Evolutionary conservation across 108 stramenopile species (phyloP).

Genomic region (Skeletonema costatum): DNA sequence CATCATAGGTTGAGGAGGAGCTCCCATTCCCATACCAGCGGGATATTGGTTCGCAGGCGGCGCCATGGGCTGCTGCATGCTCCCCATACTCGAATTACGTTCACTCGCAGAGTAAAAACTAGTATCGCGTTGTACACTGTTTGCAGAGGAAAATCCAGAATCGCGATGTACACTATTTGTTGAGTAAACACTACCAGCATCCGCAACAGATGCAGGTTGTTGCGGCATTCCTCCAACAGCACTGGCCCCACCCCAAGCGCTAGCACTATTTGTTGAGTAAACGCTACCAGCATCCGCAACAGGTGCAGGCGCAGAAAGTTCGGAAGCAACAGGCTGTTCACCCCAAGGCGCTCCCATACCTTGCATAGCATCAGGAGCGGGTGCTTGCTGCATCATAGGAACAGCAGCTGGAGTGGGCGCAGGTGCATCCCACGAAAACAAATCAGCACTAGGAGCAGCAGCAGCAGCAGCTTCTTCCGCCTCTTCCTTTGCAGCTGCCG

Average conservation of each 20-base stretch:
- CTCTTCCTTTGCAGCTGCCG: constrained; percentile 25
- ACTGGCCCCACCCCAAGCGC: neutral
- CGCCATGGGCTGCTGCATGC: neutral
- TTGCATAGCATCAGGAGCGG: neutral
- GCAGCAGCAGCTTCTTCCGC: constrained; percentile 17
- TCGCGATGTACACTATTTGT: neutral
- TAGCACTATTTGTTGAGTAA: neutral
- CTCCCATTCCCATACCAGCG: neutral
- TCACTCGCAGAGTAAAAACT: too few species aligned
- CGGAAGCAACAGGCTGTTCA: neutral
- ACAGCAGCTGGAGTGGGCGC: constrained; percentile 17
- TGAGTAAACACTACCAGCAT: neutral
- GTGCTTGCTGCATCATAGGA: neutral
- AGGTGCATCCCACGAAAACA: constrained; percentile 47
- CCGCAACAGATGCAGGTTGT: neutral
- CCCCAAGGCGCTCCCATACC: constrained; percentile 11
- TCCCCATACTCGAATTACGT: neutral
- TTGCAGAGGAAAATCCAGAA: neutral
- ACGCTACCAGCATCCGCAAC: neutral
- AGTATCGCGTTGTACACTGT: neutral
- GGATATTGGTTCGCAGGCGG: neutral
- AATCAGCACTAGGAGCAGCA: constrained; percentile 24
- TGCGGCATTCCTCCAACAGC: neutral
- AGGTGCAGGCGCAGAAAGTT: neutral
- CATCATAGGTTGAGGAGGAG: neutral